Percentiles rank a stretch among this genome's conserved stretches.
Conservation (phyloP, 805 yeast species). For the Ogataea parapolymorpha region DNA sequence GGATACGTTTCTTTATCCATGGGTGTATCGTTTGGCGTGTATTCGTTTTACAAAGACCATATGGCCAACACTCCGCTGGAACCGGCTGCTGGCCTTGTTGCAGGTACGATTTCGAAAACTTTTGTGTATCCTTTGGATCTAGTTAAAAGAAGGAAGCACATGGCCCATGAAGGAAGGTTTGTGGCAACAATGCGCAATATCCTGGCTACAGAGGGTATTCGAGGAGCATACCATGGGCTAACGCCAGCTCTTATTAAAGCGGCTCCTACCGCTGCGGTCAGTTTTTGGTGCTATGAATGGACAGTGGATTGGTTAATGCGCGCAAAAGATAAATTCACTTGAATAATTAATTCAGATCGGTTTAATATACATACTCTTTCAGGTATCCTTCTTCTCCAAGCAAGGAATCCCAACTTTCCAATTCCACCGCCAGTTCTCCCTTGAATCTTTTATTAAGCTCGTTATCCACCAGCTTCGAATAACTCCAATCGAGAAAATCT, state of each 20-base stretch:
- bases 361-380: slow-evolving; percentile 18
- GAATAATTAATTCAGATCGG: neutral
- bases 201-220: slow-evolving; percentile 52
- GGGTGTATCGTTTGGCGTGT: slow-evolving; percentile 72
- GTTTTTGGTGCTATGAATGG: slow-evolving; percentile 34
- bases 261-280: slow-evolving; percentile 63
- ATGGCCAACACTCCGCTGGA: slow-evolving; percentile 39
- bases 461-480: slow-evolving; percentile 58
- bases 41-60: slow-evolving; percentile 48
- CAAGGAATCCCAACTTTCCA: slow-evolving; percentile 47
- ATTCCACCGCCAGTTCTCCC: slow-evolving; percentile 76
- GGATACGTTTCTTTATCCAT: slow-evolving; percentile 66
- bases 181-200: slow-evolving; percentile 37
- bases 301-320: slow-evolving; percentile 25
- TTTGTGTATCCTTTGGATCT: slow-evolving; percentile 85
- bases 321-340: slow-evolving; percentile 3
- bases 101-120: slow-evolving; percentile 74
- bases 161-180: slow-evolving; percentile 32
- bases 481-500: slow-evolving; percentile 92
- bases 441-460: slow-evolving; percentile 64
- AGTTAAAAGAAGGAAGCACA: slow-evolving; percentile 72
- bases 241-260: slow-evolving; percentile 68
- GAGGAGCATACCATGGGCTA: slow-evolving; percentile 74
- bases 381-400: slow-evolving; percentile 33
- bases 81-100: slow-evolving; percentile 64